Base-by-base conservation (phyloP, 768 basidiomycete genomes). In the Pleurotus tuoliensis region DNA sequence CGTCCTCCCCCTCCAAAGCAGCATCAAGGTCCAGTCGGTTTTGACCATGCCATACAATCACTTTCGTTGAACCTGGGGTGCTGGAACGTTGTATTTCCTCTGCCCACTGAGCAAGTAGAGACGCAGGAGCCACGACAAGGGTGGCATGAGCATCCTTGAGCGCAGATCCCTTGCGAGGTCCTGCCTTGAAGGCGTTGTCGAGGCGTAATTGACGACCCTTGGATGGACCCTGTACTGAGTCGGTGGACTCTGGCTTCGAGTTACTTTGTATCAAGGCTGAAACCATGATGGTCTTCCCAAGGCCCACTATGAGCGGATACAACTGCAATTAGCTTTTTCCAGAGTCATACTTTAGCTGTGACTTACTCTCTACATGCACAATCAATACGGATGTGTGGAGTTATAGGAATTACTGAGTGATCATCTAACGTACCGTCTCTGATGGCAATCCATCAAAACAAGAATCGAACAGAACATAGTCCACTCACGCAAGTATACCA, bases 211-310 rank as follows among this genome's bases (percentile, higher is more conserved):
- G 88, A 37, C 80, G 81, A 4, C 70, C 70, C 57, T 80, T 86
- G 47, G 66, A 62, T 2, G 59, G 56, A 3, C 66, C 60, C 13
- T 65, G 56, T 11, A 70, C 65, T 1, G 66, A 63, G n/a, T 68
- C 62, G 9, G 72, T 68, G 16, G 72, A 64, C 18, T 83, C 77
- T 3, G 76, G 70, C 4, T 73, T 80, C 46, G 78, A 81, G 61
- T 88, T 92, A 9, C 83, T 86, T 59, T 95, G 94, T 22, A 97
- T 89, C 51, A 97, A 81, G 8, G 92, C 86, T 1, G 94, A 91
- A 34, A 97, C 70, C 91, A 94, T 94, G 61, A 94, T 94, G 0
- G 92, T 93, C 73, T 95, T 95, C 5, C 93, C 93, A 84, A 95
- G 89, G n/a, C 92, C 92, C 92, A 94, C 91, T 92, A 49, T 24